Evolutionary conservation across 176 grass and related monocot genomes (phyloP).

Genomic region (Secale cereale): DNA sequence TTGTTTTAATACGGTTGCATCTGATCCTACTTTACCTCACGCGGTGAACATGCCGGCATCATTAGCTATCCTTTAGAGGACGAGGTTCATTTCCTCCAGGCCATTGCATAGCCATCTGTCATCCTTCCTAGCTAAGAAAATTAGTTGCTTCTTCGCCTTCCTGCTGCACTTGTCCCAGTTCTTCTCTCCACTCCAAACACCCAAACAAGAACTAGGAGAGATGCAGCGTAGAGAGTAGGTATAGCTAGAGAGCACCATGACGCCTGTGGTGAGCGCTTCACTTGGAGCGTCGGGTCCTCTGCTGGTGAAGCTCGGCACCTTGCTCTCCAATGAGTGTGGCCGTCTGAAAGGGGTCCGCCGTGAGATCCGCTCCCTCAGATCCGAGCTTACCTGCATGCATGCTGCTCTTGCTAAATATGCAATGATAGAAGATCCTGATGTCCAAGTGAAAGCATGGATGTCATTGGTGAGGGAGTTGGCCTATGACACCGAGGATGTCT

Average conservation of each 20-base stretch:
- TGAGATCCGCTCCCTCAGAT: not conserved
- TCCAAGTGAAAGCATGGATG: not conserved
- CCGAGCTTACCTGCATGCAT: not conserved
- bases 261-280: not conserved
- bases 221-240: no score
- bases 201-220: no score
- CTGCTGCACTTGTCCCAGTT: no score
- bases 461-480: not conserved
- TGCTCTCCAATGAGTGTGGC: not conserved
- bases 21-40: no score
- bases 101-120: no score
- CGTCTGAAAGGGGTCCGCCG: not conserved
- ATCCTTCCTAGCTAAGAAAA: no score
- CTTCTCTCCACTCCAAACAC: no score
- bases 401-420: not conserved
- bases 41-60: no score
- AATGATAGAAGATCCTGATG: not conserved
- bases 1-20: no score
- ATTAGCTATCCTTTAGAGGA: no score
- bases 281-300: not conserved
- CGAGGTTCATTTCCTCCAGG: no score
- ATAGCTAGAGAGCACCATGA: not conserved
- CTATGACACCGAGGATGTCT: not conserved
- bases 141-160: no score
- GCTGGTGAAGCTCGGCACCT: not conserved